phyloP scores from a whole-genome alignment of 192 early-diverging fungal species.

The Coemansia sp. region DNA sequence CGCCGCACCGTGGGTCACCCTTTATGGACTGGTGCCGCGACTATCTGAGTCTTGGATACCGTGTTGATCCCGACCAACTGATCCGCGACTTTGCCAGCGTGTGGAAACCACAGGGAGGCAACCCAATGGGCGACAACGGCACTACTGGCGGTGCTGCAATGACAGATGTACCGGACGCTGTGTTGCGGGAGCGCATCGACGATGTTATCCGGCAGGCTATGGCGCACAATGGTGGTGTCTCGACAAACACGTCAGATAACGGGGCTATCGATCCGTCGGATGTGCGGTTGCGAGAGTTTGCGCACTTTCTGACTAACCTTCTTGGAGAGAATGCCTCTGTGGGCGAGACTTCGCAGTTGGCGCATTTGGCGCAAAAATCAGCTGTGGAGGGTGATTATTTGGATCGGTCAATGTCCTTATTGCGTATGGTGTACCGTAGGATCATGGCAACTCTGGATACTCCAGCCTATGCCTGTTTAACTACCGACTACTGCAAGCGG shows the following conservation, averaged over 20 bases:
- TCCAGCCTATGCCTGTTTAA: conserved; percentile 89
- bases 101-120: conserved; percentile 17
- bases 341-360: conserved; percentile 29
- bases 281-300: conserved; percentile 32
- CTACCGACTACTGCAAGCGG: conserved; percentile 78
- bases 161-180: conserved; percentile 9
- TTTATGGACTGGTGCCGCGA: conserved; percentile 96
- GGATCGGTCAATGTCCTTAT: conserved; percentile 21
- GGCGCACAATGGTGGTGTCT: neutral
- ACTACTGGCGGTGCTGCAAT: neutral
- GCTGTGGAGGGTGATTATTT: conserved; percentile 22
- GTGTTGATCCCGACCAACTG: conserved; percentile 45
- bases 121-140: neutral
- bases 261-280: conserved; percentile 26
- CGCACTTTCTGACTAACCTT: conserved; percentile 39
- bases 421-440: conserved; percentile 51
- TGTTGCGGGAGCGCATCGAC: conserved; percentile 28
- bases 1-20: conserved; percentile 87
- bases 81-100: conserved; percentile 48
- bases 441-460: conserved; percentile 75
- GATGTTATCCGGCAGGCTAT: conserved; percentile 30
- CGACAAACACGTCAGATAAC: neutral
- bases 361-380: conserved; percentile 18
- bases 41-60: conserved; percentile 73
- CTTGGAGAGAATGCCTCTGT: conserved; percentile 38